Evolutionary conservation across 2,329 filamentous ascomycete species (phyloP).

Genomic region (Thelonectria rubi): DNA sequence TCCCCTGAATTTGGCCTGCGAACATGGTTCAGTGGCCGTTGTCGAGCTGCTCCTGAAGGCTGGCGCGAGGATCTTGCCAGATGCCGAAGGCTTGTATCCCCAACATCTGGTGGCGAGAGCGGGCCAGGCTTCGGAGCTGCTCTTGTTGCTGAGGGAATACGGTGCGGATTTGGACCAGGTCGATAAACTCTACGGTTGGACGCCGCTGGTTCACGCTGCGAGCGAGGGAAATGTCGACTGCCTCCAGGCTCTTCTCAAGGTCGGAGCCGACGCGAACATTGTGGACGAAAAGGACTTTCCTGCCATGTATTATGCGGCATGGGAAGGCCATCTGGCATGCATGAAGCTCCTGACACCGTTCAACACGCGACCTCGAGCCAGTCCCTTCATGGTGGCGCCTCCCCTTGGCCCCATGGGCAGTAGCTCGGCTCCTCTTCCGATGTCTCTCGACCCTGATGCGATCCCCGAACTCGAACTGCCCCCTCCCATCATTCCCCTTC

Average conservation of each 20-base stretch:
- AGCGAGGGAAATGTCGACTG: slow-evolving; percentile 95
- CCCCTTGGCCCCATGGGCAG: slow-evolving; percentile 55
- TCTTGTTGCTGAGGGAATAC: slow-evolving; percentile 83
- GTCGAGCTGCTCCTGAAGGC: slow-evolving; percentile 85
- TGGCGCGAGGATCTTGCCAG: slow-evolving; percentile 84
- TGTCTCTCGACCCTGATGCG: slow-evolving; percentile 81
- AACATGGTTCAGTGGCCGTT: slow-evolving; percentile 86
- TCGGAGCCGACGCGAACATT: slow-evolving; percentile 80
- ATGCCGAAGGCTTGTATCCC: slow-evolving; percentile 96
- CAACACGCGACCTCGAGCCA: slow-evolving; percentile 55
- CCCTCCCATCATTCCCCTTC: slow-evolving; percentile 92
- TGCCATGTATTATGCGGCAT: slow-evolving; percentile 97
- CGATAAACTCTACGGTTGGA: slow-evolving; percentile 98
- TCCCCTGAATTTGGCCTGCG: slow-evolving; percentile 92
- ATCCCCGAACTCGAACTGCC: slow-evolving; percentile 93
- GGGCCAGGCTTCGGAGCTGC: slow-evolving; percentile 79
- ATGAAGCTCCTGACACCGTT: slow-evolving; percentile 83
- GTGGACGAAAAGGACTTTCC: slow-evolving; percentile 92
- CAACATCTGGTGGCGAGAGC: slow-evolving; percentile 95
- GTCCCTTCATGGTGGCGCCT: slow-evolving; percentile 55
- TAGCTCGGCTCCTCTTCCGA: slow-evolving; percentile 63
- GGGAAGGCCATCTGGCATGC: slow-evolving; percentile 95
- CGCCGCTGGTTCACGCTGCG: slow-evolving; percentile 92
- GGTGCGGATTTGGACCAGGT: slow-evolving; percentile 91
- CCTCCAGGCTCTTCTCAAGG: slow-evolving; percentile 80